These are phyloP conservation scores for Volvox carteri DNA, from an alignment of 163 green algal species.

Conservation along the genomic window DNA sequence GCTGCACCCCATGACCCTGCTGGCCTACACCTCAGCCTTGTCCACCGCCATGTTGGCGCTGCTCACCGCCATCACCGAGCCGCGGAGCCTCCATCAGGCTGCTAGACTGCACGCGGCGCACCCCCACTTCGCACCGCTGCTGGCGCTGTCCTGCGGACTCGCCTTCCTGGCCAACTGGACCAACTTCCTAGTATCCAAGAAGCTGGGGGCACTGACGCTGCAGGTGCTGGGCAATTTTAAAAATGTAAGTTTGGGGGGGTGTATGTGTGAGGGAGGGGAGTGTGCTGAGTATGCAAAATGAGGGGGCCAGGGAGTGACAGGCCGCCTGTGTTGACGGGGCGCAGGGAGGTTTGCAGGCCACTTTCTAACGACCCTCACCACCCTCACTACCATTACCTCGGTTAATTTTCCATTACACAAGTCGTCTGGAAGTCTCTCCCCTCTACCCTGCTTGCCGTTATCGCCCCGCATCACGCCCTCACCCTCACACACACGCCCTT, in stretches of 20 bases:
- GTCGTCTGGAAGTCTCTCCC: too few species aligned
- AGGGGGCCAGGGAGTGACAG: too few species aligned
- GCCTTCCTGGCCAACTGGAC: constrained; percentile 44
- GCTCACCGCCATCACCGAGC: constrained; percentile 9
- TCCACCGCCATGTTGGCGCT: constrained; percentile 5
- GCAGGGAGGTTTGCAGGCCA: too few species aligned
- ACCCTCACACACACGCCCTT: too few species aligned
- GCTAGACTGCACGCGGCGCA: background rate
- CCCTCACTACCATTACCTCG: too few species aligned
- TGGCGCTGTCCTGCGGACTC: background rate
- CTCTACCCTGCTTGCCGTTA: too few species aligned
- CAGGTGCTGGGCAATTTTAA: constrained; percentile 56
- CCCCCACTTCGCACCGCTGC: constrained; percentile 20
- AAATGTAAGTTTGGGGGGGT: constrained; percentile 22
- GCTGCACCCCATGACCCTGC: constrained; percentile 43
- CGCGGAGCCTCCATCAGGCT: background rate
- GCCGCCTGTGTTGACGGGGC: too few species aligned
- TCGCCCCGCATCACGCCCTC: too few species aligned
- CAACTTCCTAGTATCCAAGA: constrained; percentile 40
- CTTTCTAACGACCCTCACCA: too few species aligned
- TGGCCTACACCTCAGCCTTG: constrained; percentile 18
- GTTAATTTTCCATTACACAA: too few species aligned
- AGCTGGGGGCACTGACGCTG: constrained; percentile 49
- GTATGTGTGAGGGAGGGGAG: too few species aligned
- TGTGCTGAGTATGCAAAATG: too few species aligned